Evolutionary conservation across 2,329 filamentous ascomycete species (phyloP).

Genomic region (Colletotrichum siamense): DNA sequence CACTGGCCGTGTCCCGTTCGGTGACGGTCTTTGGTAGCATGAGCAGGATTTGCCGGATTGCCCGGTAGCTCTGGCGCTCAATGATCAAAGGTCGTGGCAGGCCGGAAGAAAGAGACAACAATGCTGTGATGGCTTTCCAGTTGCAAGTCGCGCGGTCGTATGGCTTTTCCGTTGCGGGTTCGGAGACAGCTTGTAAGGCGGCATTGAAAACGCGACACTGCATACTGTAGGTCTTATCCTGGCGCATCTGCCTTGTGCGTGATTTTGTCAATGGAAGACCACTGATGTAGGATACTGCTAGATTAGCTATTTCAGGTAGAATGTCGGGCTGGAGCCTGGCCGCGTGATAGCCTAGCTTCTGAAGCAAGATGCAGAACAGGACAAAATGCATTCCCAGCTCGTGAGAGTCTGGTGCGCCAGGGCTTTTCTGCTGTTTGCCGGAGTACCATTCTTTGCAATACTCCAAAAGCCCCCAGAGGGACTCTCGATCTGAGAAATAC

Average conservation of each 20-base stretch:
- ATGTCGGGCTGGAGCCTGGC: conserved; percentile 31
- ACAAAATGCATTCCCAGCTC: neutral
- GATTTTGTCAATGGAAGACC: conserved; percentile 22
- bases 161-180: conserved; percentile 34
- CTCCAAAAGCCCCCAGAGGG: neutral
- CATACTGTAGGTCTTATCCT: conserved; percentile 24
- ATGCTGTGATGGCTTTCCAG: conserved; percentile 62
- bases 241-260: neutral
- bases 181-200: conserved; percentile 36
- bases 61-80: conserved; percentile 54
- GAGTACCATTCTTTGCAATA: conserved; percentile 13
- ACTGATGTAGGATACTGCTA: conserved; percentile 34
- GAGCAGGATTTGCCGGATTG: conserved; percentile 59
- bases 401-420: neutral
- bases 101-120: conserved; percentile 57
- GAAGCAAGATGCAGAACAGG: neutral
- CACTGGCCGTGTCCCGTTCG: conserved; percentile 53
- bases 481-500: neutral
- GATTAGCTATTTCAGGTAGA: conserved; percentile 32
- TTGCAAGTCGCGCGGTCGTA: conserved; percentile 48
- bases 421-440: neutral
- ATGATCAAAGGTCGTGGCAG: conserved; percentile 57
- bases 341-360: neutral
- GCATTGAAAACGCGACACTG: conserved; percentile 41
- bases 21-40: conserved; percentile 56